Evolutionary conservation across 148 eudicot species (phyloP).

Genomic region (Vaccinium corymbosum): DNA sequence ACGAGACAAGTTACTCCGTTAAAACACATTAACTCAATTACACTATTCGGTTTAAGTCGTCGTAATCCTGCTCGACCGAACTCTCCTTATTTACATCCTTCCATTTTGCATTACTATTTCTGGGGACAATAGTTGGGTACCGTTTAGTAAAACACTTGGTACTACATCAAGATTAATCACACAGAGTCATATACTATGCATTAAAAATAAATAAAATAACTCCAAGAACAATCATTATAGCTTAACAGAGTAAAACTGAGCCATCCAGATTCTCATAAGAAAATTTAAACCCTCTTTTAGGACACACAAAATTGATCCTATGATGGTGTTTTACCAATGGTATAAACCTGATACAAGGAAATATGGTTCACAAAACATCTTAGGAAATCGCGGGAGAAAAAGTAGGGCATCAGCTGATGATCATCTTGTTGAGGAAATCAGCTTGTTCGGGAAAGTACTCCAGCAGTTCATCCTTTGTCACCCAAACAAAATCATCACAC

Average conservation of each 20-base stretch:
- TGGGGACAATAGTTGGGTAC: background rate
- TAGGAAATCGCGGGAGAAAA: background rate
- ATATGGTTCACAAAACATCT: background rate
- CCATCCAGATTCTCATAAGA: background rate
- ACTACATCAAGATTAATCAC: background rate
- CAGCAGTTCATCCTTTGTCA: conserved; percentile 77
- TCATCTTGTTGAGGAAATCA: conserved; percentile 69
- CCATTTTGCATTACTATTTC: background rate
- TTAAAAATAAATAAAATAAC: background rate
- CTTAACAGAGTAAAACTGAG: background rate
- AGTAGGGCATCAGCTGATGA: conserved; percentile 46
- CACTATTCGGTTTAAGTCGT: background rate
- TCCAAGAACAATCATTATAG: background rate
- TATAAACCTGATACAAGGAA: background rate
- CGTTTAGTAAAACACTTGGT: background rate
- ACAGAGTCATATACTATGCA: background rate
- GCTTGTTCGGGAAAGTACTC: conserved; percentile 84
- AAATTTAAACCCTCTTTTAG: background rate
- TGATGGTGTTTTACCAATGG: background rate
- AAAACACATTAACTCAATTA: no score
- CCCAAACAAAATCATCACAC: conserved; percentile 83
- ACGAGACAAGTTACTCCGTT: no score
- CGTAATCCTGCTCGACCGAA: background rate
- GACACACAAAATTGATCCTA: background rate
- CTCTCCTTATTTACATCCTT: background rate